Percentiles rank a stretch among this genome's conserved stretches.
Evolutionary conservation across 1,139 yeast genomes (phyloP).

Genomic region (Diutina mesorugosa): DNA sequence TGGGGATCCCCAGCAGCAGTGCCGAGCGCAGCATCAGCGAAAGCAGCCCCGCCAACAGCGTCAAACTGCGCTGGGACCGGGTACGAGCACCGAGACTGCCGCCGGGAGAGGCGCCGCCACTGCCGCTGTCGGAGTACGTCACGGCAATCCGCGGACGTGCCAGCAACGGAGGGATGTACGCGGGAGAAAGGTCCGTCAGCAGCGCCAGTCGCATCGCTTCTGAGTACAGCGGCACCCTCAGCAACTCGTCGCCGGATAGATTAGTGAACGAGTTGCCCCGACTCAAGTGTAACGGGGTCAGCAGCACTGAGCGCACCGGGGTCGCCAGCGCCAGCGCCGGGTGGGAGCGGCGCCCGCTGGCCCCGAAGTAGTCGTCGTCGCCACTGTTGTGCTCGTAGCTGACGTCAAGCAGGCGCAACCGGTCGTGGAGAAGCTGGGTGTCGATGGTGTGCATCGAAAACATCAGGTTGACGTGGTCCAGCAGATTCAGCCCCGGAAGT

Average conservation of each 20-base stretch:
- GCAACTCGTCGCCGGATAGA: slow-evolving; percentile 16
- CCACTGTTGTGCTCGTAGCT: neutral
- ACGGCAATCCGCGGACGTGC: neutral
- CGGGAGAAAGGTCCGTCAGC: slow-evolving; percentile 44
- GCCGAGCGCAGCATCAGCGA: neutral
- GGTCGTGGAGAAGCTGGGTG: slow-evolving; percentile 9
- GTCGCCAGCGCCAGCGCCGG: neutral
- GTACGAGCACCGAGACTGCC: neutral
- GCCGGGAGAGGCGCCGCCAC: neutral
- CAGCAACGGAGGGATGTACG: slow-evolving; percentile 37
- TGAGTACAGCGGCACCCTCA: slow-evolving; percentile 71
- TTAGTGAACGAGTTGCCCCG: neutral
- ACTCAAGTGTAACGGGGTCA: neutral
- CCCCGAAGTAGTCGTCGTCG: slow-evolving; percentile 12
- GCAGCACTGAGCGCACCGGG: neutral
- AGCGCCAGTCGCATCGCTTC: slow-evolving; percentile 49
- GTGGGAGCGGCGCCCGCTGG: neutral
- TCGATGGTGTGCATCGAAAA: slow-evolving; percentile 26
- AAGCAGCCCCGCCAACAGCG: neutral
- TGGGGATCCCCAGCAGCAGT: neutral
- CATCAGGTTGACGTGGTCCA: slow-evolving; percentile 14
- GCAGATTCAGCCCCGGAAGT: slow-evolving; percentile 1
- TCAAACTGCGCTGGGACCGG: neutral
- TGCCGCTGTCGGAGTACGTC: neutral
- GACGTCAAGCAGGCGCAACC: neutral